phyloP scores from a whole-genome alignment of 108 stramenopile species.

The Nannochloropsis gaditana region DNA sequence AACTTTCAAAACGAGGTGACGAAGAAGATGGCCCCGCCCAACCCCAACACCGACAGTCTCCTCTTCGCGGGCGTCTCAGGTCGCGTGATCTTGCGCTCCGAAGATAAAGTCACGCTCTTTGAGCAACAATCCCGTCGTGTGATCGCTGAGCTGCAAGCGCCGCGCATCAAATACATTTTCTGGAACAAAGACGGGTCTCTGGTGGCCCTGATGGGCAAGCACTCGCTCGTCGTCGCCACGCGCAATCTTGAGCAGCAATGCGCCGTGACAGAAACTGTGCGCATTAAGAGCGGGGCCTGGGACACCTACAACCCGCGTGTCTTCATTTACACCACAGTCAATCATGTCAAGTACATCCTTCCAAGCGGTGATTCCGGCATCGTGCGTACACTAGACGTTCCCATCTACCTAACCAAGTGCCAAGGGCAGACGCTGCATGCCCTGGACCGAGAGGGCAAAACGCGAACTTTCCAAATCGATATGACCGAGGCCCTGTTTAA shows the following conservation, averaged over 20 bases:
- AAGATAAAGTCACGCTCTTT: conserved; percentile 67
- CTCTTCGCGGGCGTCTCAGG: conserved; percentile 88
- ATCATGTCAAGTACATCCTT: conserved; percentile 96
- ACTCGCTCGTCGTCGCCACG: conserved; percentile 78
- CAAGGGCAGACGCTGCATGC: conserved; percentile 80
- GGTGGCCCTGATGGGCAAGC: conserved; percentile 85
- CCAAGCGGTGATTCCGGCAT: conserved; percentile 93
- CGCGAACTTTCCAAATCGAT: conserved; percentile 77
- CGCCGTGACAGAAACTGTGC: conserved; percentile 87
- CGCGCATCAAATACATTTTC: conserved; percentile 85
- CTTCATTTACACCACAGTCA: conserved; percentile 91
- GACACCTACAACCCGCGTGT: conserved; percentile 76
- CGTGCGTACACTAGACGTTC: conserved; percentile 88
- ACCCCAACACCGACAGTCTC: conserved; percentile 74
- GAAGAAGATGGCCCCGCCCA: conserved; percentile 80
- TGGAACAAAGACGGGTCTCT: conserved; percentile 85
- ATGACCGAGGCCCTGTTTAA: conserved; percentile 95
- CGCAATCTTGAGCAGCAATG: conserved; percentile 90
- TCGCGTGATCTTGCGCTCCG: conserved; percentile 81
- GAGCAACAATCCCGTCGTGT: conserved; percentile 92
- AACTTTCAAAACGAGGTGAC: conserved; percentile 92
- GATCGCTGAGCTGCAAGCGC: conserved; percentile 84
- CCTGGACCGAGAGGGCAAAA: conserved; percentile 88
- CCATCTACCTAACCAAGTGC: conserved; percentile 83
- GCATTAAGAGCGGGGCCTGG: conserved; percentile 94